Evolutionary conservation across 805 yeast species (phyloP).

Genomic region (Candida schatavii): DNA sequence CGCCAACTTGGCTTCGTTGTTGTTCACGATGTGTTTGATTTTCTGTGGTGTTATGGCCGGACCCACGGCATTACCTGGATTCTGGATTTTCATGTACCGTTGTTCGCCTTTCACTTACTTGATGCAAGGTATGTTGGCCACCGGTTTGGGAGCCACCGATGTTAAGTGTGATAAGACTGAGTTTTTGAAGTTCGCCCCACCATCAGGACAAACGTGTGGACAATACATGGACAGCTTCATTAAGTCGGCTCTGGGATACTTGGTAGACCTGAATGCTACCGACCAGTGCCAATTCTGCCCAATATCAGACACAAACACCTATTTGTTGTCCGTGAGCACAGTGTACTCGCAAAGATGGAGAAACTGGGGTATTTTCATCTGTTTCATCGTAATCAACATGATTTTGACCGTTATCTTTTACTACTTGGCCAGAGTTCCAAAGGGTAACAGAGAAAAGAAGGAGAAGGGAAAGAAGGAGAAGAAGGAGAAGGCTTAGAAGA

Average conservation of each 20-base stretch:
- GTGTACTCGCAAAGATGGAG: constrained; percentile 59
- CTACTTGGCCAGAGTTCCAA: constrained; percentile 76
- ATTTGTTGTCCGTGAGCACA: constrained; percentile 46
- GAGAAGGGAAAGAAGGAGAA: too few relatives aligned
- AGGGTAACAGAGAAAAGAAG: constrained; percentile 45
- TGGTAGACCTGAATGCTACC: constrained; percentile 44
- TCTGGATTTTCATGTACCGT: constrained; percentile 75
- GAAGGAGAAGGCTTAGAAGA: too few relatives aligned
- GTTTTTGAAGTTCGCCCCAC: constrained; percentile 18
- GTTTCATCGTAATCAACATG: constrained; percentile 33
- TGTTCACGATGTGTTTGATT: constrained; percentile 32
- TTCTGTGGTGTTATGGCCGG: constrained; percentile 37
- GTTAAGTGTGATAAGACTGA: constrained; percentile 36
- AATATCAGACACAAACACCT: constrained; percentile 54
- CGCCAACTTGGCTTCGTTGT: constrained; percentile 27
- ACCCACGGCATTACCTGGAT: constrained; percentile 28
- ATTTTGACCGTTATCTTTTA: constrained; percentile 36
- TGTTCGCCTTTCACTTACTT: constrained; percentile 64
- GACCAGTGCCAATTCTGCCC: constrained; percentile 60
- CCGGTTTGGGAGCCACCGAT: constrained; percentile 27
- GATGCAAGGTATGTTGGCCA: constrained; percentile 48
- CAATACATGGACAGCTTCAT: constrained; percentile 29
- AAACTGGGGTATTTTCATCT: constrained; percentile 54
- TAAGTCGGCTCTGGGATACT: constrained; percentile 44
- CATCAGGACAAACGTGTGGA: constrained; percentile 21